phyloP scores from a whole-genome alignment of 352 stramenopile species.

The Globisporangium abappressorium region DNA sequence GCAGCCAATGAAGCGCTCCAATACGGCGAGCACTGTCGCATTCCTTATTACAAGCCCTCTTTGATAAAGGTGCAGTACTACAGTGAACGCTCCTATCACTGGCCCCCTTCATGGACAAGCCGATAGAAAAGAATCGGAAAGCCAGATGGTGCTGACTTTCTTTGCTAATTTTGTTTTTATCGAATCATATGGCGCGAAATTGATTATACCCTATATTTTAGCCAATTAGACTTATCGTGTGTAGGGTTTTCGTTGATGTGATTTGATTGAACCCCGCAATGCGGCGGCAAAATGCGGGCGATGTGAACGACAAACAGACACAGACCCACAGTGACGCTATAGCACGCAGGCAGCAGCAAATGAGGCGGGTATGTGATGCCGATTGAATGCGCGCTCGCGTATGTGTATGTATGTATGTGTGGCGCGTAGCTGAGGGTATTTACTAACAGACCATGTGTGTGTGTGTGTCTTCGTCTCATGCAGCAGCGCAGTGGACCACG shows the following conservation, averaged over 20 bases:
- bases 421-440: neutral
- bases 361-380: neutral
- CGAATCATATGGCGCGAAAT: neutral
- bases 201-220: neutral
- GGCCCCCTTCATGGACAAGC: neutral
- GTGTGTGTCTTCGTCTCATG: neutral
- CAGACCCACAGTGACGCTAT: constrained; percentile 11
- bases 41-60: neutral
- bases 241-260: neutral
- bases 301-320: neutral
- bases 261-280: constrained; percentile 8
- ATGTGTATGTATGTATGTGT: neutral
- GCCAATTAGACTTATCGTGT: neutral
- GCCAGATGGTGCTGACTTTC: constrained; percentile 8
- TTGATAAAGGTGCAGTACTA: constrained; percentile 2
- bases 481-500: constrained; percentile 12
- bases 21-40: neutral
- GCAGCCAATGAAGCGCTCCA: constrained; percentile 15
- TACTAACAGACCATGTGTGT: neutral
- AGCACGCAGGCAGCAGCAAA: constrained; percentile 5
- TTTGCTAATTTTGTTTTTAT: neutral
- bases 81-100: neutral
- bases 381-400: neutral
- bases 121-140: neutral
- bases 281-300: neutral